These are phyloP conservation scores for Bauhinia variegata DNA, from an alignment of 306 rosid genomes.

Conservation along the genomic window DNA sequence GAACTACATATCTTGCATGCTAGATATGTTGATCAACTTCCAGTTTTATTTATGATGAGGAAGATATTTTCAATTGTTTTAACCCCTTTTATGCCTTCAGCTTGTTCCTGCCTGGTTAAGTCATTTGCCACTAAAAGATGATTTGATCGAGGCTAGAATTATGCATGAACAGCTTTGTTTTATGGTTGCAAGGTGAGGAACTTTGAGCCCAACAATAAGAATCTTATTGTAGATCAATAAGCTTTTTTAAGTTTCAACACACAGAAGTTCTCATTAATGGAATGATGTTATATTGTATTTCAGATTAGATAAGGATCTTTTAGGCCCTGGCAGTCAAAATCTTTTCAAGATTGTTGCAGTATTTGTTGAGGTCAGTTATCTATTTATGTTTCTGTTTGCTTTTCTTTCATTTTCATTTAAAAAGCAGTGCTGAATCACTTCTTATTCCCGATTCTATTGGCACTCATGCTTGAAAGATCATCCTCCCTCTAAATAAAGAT, in stretches of 20 bases:
- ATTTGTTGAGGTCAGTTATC: constrained; percentile 43
- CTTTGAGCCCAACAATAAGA: constrained; percentile 4
- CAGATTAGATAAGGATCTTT: constrained; percentile 48
- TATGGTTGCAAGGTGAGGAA: constrained; percentile 43
- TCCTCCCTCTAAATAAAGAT: too few species aligned
- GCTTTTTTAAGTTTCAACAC: constrained; percentile 15
- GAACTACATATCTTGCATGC: neutral
- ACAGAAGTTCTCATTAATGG: constrained; percentile 9
- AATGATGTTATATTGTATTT: constrained; percentile 23
- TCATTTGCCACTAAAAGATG: constrained; percentile 42
- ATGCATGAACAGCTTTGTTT: constrained; percentile 49
- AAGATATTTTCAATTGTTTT: neutral
- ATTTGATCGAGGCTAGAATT: constrained; percentile 47
- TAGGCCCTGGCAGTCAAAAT: constrained; percentile 40
- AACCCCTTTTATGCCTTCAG: constrained; percentile 27
- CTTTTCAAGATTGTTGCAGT: constrained; percentile 36
- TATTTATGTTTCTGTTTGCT: neutral
- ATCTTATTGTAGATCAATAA: neutral
- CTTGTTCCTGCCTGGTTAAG: constrained; percentile 49
- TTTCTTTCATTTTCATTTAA: constrained; percentile 18
- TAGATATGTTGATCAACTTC: constrained; percentile 15
- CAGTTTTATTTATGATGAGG: constrained; percentile 5
- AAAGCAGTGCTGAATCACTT: neutral
- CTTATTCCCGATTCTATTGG: neutral
- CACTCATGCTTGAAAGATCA: neutral